Evolutionary conservation across 768 basidiomycete species (phyloP), one percentile per base, ranked within the genome.

Genomic region (Kockovaella imperatae): DNA sequence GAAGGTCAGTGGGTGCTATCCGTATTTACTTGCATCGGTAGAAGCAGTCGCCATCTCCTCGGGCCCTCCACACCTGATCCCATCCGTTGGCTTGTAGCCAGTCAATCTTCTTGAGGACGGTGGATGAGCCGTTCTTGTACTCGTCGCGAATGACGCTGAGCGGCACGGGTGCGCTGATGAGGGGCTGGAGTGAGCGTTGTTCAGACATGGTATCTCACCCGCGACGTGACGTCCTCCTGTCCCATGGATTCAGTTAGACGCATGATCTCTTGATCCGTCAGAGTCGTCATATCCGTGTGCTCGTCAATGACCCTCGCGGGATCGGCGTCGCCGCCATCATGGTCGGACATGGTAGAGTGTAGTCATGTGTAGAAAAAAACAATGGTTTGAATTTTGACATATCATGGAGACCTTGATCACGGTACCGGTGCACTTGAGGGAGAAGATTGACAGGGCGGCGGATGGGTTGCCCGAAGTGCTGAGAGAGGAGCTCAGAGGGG

Each of bases 21-120:
- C 25, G 10, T 21, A 13, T 10, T 10, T 47, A 65, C 73, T 76
- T 66, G 86, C 86, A 83, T 77, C 89, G 77, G 69, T 91, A 95
- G 70, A 91, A 93, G 67, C 90, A 93, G 57, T 73, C 86, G 42
- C 72, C 88, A 60, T 80, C 79, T 73, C 89, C 88, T 72, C 82
- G 77, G 0, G 84, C 79, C 45, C 87, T 75, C 61, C 87, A 77
- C 35, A 93, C 75, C 10, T 72, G 74, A 28, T 73, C 73, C 72
- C 79, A 90, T 1, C 87, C 87, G 35, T 80, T 72, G 14, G 56
- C 58, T 39, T 74, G 71, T 18, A 96, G 73, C 72, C 79, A 80
- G 55, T 84, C 79, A 52, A 96, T 83, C 72, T 93, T 87, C 47
- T 77, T 74, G 4, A 84, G 63, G 61, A 90, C 87, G 6, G 53